Evolutionary conservation across 73 alveolate species (phyloP), one percentile per base, ranked within the genome.

Genomic region (Effrenium voratum): DNA sequence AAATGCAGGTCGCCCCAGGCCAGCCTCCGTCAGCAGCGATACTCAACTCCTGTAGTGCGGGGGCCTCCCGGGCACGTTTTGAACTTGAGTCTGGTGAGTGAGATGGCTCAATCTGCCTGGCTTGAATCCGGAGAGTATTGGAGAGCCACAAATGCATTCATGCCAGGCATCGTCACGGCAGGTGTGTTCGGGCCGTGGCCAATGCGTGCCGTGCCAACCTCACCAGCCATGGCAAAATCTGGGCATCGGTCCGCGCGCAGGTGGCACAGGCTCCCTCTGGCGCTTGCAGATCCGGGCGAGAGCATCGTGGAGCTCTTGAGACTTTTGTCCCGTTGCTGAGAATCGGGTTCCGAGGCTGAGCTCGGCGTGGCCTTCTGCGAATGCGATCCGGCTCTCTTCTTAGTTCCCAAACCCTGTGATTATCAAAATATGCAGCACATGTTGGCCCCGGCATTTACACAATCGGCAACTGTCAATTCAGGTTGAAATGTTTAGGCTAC

Each of bases 171-270:
- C 97, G 2, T 73, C 97, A 19, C 44, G 97, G 45, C 88, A 90
- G 76, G 97, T 90, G 24, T 90, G 97, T 75, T 90, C 97, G 16
- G 97, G 97, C 73, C 97, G 45, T 70, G 97, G 97, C 19, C 97
- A 90, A 44, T 90, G 97, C 59, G 55, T 68, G 52, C 97, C 97
- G 97, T 90, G 15, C 41, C n/a, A n/a, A n/a, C n/a, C n/a, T n/a
- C n/a, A n/a, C n/a, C n/a, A n/a, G n/a, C n/a, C n/a, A n/a, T n/a
- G n/a, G n/a, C n/a, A n/a, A n/a, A n/a, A n/a, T n/a, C n/a, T n/a
- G n/a, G n/a, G n/a, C n/a, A n/a, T n/a, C n/a, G n/a, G n/a, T n/a
- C n/a, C n/a, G n/a, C n/a, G n/a, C n/a, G n/a, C 5, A 90, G 97
- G 97, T 90, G 97, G 97, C 66, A 52, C 86, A 75, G 68, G 38